phyloP scores from a whole-genome alignment of 83 land plant species.

The Picea mariana region DNA sequence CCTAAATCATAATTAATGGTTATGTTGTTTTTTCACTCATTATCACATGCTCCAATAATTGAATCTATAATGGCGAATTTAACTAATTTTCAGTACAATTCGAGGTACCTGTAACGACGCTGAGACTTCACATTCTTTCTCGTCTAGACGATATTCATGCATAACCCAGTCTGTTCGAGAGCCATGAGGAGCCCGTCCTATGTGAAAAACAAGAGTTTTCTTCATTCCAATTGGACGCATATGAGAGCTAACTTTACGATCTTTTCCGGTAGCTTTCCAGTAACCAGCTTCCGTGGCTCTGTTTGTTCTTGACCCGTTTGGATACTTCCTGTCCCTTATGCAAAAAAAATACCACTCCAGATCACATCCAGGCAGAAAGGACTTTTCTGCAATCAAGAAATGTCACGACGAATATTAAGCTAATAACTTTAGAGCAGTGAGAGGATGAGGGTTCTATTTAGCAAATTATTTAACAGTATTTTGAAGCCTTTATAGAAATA shows the following conservation, averaged over 20 bases:
- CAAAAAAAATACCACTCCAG: slow-evolving; percentile 59
- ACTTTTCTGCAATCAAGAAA: slow-evolving; percentile 28
- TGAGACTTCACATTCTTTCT: slow-evolving; percentile 17
- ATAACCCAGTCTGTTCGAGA: slow-evolving; percentile 54
- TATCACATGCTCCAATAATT: neutral
- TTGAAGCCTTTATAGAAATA: too few relatives aligned
- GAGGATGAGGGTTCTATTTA: too few relatives aligned
- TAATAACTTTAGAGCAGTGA: too few relatives aligned
- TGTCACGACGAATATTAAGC: too few relatives aligned
- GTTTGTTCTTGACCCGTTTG: slow-evolving; percentile 53
- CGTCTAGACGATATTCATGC: slow-evolving; percentile 57
- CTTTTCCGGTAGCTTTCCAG: slow-evolving; percentile 60
- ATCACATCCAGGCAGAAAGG: slow-evolving; percentile 45
- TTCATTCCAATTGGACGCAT: slow-evolving; percentile 45
- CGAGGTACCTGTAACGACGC: slow-evolving; percentile 21
- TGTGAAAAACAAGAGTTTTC: slow-evolving; percentile 53
- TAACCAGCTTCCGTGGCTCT: too few relatives aligned
- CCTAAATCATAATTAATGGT: too few relatives aligned
- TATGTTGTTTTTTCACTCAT: too few relatives aligned
- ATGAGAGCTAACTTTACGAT: slow-evolving; percentile 29
- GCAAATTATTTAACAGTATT: too few relatives aligned
- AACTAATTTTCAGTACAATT: neutral
- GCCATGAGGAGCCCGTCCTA: slow-evolving; percentile 55
- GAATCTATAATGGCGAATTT: too few relatives aligned
- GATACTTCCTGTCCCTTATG: slow-evolving; percentile 47